These are phyloP conservation scores for Aspergillus costaricaensis DNA, from an alignment of 2,329 filamentous ascomycete genomes.

Conservation along the genomic window DNA sequence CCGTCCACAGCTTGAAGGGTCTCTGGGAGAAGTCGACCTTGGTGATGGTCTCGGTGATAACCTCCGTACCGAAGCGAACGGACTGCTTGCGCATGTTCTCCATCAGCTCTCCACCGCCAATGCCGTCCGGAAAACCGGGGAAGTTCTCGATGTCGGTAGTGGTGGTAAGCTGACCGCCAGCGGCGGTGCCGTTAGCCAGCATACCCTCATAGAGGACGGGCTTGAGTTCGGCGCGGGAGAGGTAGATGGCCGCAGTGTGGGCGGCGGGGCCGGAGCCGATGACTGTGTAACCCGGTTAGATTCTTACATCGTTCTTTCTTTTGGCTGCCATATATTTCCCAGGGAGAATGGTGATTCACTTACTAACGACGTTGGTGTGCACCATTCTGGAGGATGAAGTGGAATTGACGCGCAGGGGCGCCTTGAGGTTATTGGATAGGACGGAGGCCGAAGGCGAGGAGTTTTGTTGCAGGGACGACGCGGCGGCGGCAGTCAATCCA, in stretches of 20 bases:
- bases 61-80: constrained; percentile 85
- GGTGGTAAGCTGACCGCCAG: constrained; percentile 94
- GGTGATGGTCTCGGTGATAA: constrained; percentile 88
- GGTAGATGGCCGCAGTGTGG: constrained; percentile 96
- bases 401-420: constrained; percentile 45
- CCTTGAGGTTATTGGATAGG: constrained; percentile 37
- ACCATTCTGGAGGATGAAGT: constrained; percentile 60
- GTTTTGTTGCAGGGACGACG: constrained; percentile 67
- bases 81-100: constrained; percentile 93
- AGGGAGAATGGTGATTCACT: constrained; percentile 40
- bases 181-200: constrained; percentile 93
- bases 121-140: constrained; percentile 87
- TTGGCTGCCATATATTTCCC: no score
- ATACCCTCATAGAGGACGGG: constrained; percentile 97
- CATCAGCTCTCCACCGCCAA: constrained; percentile 89
- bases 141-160: constrained; percentile 99
- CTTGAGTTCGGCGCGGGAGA: constrained; percentile 89
- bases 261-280: constrained; percentile 95
- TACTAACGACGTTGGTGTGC: constrained; percentile 91
- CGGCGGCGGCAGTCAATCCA: constrained; percentile 71
- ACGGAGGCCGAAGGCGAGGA: constrained; percentile 43
- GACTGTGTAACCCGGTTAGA: constrained; percentile 48
- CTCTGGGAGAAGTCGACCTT: constrained; percentile 80
- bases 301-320: not conserved
- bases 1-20: constrained; percentile 92